A percentile compares a stretch with the other conserved stretches of the same genome.
Evolutionary conservation across 1,284 basidiomycete genomes (phyloP).

Genomic region (Leucoagaricus sp.): DNA sequence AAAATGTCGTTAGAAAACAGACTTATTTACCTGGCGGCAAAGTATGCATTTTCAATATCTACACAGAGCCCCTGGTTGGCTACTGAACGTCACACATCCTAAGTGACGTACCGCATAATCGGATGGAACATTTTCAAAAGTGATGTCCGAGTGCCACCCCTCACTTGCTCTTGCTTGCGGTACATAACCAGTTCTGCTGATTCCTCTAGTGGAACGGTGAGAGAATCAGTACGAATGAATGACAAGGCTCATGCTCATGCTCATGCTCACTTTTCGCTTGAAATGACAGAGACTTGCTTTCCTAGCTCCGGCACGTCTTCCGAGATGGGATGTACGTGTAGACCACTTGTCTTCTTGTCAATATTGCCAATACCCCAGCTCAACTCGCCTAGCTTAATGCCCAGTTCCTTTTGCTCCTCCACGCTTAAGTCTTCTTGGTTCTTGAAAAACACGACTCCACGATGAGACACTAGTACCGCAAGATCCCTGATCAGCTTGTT

Average conservation of each 20-base stretch:
- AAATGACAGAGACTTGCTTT: conserved; percentile 39
- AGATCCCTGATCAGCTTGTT: too few species aligned
- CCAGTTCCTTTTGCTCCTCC: conserved; percentile 41
- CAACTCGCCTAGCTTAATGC: conserved; percentile 53
- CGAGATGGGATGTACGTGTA: conserved; percentile 70
- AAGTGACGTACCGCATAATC: conserved; percentile 58
- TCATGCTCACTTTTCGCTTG: conserved; percentile 16
- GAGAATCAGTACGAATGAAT: background rate
- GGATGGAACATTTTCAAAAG: conserved; percentile 68
- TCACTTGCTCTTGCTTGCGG: conserved; percentile 16
- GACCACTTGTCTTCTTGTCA: conserved; percentile 45
- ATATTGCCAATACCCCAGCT: conserved; percentile 61
- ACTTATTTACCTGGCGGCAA: background rate
- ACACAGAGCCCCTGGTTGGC: background rate
- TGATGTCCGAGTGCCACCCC: conserved; percentile 50
- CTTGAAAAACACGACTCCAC: conserved; percentile 75
- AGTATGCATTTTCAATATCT: conserved; percentile 3
- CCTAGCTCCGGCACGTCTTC: conserved; percentile 50
- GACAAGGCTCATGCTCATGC: too few species aligned
- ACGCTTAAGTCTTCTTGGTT: conserved; percentile 40
- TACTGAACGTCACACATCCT: too few species aligned
- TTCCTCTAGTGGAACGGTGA: background rate
- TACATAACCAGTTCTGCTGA: background rate
- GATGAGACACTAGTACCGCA: conserved; percentile 61
- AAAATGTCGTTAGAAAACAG: too few species aligned